Evolutionary conservation across 805 yeast species (phyloP).

Genomic region (Lipomyces kockii): DNA sequence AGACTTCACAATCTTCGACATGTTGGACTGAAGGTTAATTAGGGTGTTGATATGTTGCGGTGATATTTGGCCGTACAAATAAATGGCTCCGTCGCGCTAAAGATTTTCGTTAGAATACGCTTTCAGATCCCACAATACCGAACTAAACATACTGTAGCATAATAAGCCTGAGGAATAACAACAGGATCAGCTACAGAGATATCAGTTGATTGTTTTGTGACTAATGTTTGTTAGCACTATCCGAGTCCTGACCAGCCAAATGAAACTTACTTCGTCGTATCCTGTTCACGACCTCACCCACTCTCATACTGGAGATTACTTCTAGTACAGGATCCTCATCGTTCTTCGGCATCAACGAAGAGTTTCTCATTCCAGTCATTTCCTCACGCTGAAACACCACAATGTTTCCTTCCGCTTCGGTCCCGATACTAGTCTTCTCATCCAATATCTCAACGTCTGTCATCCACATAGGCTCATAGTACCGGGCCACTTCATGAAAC

Average conservation of each 20-base stretch:
- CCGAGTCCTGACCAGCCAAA: not conserved
- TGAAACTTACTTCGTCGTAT: constrained; percentile 27
- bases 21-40: constrained; percentile 32
- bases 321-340: constrained; percentile 24
- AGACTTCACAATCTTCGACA: constrained; percentile 24
- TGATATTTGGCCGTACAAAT: constrained; percentile 27
- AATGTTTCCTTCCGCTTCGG: constrained; percentile 38
- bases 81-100: constrained; percentile 36
- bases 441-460: constrained; percentile 34
- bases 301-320: constrained; percentile 22
- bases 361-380: not conserved
- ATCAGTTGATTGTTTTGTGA: constrained; percentile 10
- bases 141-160: constrained; percentile 32
- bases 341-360: constrained; percentile 1
- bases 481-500: constrained; percentile 29
- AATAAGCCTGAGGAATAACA: constrained; percentile 33
- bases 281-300: constrained; percentile 37
- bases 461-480: constrained; percentile 38
- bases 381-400: constrained; percentile 24
- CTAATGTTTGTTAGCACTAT: not conserved
- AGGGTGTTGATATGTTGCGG: constrained; percentile 25
- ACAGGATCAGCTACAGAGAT: constrained; percentile 9
- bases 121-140: not conserved
- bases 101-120: not conserved
- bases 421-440: constrained; percentile 21